A percentile compares a stretch with the other conserved stretches of the same genome.
These are phyloP conservation scores for Blastosporella zonata DNA, from an alignment of 1,284 basidiomycete species.

Conservation along the genomic window DNA sequence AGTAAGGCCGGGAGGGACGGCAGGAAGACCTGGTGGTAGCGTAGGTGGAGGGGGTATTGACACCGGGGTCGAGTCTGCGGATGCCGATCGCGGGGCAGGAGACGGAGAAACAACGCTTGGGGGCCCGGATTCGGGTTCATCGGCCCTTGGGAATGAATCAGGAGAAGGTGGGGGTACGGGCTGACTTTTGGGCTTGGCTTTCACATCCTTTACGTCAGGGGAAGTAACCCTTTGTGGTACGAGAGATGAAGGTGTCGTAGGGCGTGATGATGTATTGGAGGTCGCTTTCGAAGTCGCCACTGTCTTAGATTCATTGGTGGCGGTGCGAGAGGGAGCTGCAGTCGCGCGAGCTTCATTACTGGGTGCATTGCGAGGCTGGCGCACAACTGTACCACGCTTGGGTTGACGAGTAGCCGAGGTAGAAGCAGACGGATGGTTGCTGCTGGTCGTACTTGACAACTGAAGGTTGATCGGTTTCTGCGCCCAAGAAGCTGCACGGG, in stretches of 20 bases:
- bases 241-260: slow-evolving; percentile 47
- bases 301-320: slow-evolving; percentile 37
- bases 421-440: slow-evolving; percentile 23
- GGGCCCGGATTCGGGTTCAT: slow-evolving; percentile 25
- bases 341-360: slow-evolving; percentile 34
- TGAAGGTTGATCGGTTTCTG: slow-evolving; percentile 41
- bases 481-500: slow-evolving; percentile 84
- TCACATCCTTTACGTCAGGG: slow-evolving; percentile 37
- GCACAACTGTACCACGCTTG: slow-evolving; percentile 39
- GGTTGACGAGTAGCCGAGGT: slow-evolving; percentile 34
- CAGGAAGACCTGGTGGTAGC: slow-evolving; percentile 47
- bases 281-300: slow-evolving; percentile 38
- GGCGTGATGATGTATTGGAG: slow-evolving; percentile 58
- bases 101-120: slow-evolving; percentile 32
- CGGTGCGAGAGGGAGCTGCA: slow-evolving; percentile 22
- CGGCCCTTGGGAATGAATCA: slow-evolving; percentile 41
- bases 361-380: slow-evolving; percentile 34
- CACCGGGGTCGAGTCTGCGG: slow-evolving; percentile 42
- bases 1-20: slow-evolving; percentile 53
- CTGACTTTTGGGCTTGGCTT: slow-evolving; percentile 39
- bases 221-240: slow-evolving; percentile 44
- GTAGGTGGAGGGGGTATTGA: slow-evolving; percentile 29
- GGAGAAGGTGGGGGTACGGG: slow-evolving; percentile 40
- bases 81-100: slow-evolving; percentile 43
- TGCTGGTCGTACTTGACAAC: slow-evolving; percentile 22